phyloP scores from a whole-genome alignment of 2,329 filamentous ascomycete genomes.

The Colletotrichum navitas region DNA sequence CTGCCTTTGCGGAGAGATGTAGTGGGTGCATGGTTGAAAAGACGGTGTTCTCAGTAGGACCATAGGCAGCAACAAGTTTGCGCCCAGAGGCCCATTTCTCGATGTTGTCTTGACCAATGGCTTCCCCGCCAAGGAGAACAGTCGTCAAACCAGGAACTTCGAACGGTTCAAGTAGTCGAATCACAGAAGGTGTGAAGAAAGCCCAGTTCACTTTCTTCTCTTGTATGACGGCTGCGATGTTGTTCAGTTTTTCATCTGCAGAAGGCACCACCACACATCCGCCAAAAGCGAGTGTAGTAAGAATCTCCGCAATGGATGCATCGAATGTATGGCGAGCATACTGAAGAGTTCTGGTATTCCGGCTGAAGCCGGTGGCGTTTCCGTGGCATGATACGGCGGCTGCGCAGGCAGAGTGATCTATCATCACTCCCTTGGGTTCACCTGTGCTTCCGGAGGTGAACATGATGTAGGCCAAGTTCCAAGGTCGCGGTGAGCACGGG shows the following conservation, averaged over 20 bases:
- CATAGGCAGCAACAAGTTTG: constrained; percentile 43
- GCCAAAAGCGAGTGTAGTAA: constrained; percentile 66
- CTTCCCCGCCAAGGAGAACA: constrained; percentile 49
- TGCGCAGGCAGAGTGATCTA: constrained; percentile 36
- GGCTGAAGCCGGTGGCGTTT: constrained; percentile 19
- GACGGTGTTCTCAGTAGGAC: constrained; percentile 44
- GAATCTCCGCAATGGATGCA: constrained; percentile 55
- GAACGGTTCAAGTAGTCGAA: constrained; percentile 56
- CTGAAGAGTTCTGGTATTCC: constrained; percentile 17
- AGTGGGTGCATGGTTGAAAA: constrained; percentile 41
- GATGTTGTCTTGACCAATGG: constrained; percentile 42
- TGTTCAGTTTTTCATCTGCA: constrained; percentile 61
- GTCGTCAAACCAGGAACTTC: constrained; percentile 54
- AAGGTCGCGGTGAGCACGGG: neutral
- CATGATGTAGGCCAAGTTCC: constrained; percentile 35
- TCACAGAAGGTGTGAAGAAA: constrained; percentile 70
- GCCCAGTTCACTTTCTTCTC: constrained; percentile 64
- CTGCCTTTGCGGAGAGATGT: neutral
- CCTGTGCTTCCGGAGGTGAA: constrained; percentile 45
- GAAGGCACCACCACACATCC: constrained; percentile 71
- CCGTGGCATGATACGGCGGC: constrained; percentile 27
- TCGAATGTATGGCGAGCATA: constrained; percentile 35
- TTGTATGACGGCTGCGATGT: constrained; percentile 63
- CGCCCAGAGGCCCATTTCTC: constrained; percentile 42
- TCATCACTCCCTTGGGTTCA: constrained; percentile 43